These are phyloP conservation scores for Aureobasidium namibiae DNA, from an alignment of 2,329 filamentous ascomycete genomes.

Conservation along the genomic window DNA sequence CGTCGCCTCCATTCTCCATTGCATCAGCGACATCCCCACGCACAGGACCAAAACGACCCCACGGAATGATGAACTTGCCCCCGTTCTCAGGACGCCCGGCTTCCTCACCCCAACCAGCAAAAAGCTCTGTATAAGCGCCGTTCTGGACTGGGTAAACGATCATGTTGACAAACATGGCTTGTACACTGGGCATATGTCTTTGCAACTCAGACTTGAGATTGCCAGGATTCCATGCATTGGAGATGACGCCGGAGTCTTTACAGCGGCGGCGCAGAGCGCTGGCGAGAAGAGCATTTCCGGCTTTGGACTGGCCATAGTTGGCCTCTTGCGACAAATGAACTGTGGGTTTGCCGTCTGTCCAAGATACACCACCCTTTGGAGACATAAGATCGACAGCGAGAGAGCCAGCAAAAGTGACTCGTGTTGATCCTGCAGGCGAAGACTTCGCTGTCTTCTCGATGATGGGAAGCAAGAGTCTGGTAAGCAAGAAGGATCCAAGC, in stretches of 20 bases:
- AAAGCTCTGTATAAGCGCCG: constrained; percentile 28
- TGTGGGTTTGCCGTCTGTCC: constrained; percentile 15
- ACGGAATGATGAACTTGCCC: constrained; percentile 22
- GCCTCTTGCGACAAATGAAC: constrained; percentile 15
- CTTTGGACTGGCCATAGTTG: constrained; percentile 24
- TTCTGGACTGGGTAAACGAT: constrained; percentile 18
- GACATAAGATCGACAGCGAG: constrained; percentile 19
- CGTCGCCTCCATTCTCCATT: constrained; percentile 14
- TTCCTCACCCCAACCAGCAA: constrained; percentile 22
- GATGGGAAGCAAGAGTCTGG: constrained; percentile 24
- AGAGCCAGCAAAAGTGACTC: constrained; percentile 25
- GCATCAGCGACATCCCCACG: constrained; percentile 20
- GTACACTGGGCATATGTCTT: constrained; percentile 17
- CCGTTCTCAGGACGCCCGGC: constrained; percentile 20
- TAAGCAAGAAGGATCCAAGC: constrained; percentile 28
- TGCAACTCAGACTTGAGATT: constrained; percentile 25
- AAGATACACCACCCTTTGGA: constrained; percentile 18
- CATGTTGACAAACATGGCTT: constrained; percentile 13
- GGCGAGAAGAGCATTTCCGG: constrained; percentile 22
- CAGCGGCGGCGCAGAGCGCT: constrained; percentile 12
- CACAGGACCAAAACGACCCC: constrained; percentile 21
- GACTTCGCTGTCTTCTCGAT: constrained; percentile 20
- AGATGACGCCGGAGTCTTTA: constrained; percentile 20
- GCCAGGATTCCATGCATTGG: constrained; percentile 25
- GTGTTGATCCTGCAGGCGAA: constrained; percentile 19